Base-by-base conservation (phyloP, 768 basidiomycete species). In the Leccinum subtestaceum region DNA sequence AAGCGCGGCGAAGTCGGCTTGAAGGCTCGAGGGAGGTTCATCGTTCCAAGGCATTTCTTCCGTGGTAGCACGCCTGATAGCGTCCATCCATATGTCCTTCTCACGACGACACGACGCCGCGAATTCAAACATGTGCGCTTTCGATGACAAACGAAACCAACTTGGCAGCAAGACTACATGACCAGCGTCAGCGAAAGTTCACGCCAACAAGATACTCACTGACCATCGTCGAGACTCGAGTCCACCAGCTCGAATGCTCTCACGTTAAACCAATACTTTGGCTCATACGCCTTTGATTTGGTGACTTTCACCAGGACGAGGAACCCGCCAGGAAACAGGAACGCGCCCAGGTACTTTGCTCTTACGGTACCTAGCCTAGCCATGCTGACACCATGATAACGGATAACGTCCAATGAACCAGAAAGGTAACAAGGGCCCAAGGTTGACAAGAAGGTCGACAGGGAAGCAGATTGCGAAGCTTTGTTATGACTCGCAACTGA, bases 321-420 rank as follows among this genome's bases (percentile, higher is more conserved):
- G 70, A 93, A 98, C 11, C 91, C 93, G 11, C 89, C 87, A 36
- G 81, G 75, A 66, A 95, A 99, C 47, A 99, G 76, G 73, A 99
- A 96, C 17, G 89, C 90, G 31, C 91, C 95, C 25, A 93, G 80
- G 71, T 97, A 98, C 73, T 91, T 93, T 60, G 89, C 88, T 70
- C 81, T 85, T 65, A 89, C 79, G 32, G 81, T 84, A 52, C 80
- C 76, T 5, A 70, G 74, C 64, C 67, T 79, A 45, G 71, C 77
- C 55, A 75, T 64, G 36, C 79, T 78, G 48, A 75, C 64, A n/a
- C 77, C 72, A 47, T 80, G 80, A 60, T 86, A 83, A 67, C 91
- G 86, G 63, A 98, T 84, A 55, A 95, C 90, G 68, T 98, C 95
- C 60, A 98, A 74, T 2, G 93, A 86, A 10, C 95, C 95, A 2